Conservation (phyloP, 2,329 filamentous ascomycete species). For the Botrytis fabae region DNA sequence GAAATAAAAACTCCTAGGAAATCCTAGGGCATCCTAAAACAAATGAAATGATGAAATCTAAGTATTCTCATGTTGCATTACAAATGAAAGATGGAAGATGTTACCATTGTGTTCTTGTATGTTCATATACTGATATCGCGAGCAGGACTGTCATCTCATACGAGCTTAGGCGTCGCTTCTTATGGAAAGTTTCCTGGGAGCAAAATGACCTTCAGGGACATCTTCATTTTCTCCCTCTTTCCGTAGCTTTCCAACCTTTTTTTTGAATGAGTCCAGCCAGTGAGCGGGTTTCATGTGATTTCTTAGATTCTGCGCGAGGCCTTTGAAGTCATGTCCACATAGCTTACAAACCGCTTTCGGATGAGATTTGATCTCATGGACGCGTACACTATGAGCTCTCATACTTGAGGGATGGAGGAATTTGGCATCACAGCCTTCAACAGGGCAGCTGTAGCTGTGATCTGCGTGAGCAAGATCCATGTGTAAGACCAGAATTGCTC, state of each 20-base stretch:
- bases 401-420: accelerated
- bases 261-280: neutral
- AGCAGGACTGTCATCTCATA: neutral
- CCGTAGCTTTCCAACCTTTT: neutral
- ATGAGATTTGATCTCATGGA: neutral
- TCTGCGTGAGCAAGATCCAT: neutral
- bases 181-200: neutral
- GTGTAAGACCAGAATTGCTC: accelerated
- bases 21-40: neutral
- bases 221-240: neutral
- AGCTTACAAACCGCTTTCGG: neutral
- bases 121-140: neutral
- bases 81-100: neutral
- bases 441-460: neutral
- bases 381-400: accelerated
- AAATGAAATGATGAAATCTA: neutral
- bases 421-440: neutral
- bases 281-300: neutral
- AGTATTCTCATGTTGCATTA: neutral
- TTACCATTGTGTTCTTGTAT: neutral
- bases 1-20: neutral
- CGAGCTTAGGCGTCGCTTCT: accelerated
- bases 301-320: accelerated
- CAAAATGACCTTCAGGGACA: neutral
- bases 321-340: neutral